Base-by-base conservation (phyloP, 2,329 filamentous ascomycete genomes). In the Aspergillus carbonarius region DNA sequence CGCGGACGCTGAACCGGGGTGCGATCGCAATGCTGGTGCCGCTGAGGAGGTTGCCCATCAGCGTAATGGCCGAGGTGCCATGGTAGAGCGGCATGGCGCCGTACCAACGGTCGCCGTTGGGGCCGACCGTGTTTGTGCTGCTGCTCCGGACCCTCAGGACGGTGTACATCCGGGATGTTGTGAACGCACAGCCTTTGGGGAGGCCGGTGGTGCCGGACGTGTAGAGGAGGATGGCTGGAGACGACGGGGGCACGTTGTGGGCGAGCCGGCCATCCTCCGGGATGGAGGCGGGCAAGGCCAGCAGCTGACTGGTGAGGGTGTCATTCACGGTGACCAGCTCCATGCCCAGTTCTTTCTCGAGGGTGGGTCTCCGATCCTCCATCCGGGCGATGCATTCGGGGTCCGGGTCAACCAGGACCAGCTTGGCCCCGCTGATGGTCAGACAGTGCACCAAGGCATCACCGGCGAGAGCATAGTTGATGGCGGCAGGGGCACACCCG, bases 31-130 rank as follows among this genome's bases (percentile, higher is more conserved):
- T 64, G 7, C 70, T 67, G 0, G 82, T 62, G 2, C 85, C 83
- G 4, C 74, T 76, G 4, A 85, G 67, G 60, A 91, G 74, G 65
- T 83, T 84, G 4, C 74, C 75, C 53, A 88, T 80, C 32, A 82
- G 79, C 5, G 78, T 80, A 34, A 89, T 85, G 17, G 83, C 83
- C 6, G 89, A 89, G 0, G 90, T 92, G 13, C 88, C 89, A 71
- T 93, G 90, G 69, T 92, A 92, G 32, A 91, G 76, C 0, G 85
- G 89, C 89, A 92, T 92, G 72, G 88, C 90, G 68, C 86, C 83
- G 69, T 92, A 92, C 83, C 87, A 91, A 25, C 87, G 78, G 70
- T 91, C 86, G 1, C 72, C 71, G 8, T 57, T 64, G 0, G 71
- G 69, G 1, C 72, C 71, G 1, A 59, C 63, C 8, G 56, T 66